Conservation (phyloP, 208 protist species). For the Strigomonas galati region DNA sequence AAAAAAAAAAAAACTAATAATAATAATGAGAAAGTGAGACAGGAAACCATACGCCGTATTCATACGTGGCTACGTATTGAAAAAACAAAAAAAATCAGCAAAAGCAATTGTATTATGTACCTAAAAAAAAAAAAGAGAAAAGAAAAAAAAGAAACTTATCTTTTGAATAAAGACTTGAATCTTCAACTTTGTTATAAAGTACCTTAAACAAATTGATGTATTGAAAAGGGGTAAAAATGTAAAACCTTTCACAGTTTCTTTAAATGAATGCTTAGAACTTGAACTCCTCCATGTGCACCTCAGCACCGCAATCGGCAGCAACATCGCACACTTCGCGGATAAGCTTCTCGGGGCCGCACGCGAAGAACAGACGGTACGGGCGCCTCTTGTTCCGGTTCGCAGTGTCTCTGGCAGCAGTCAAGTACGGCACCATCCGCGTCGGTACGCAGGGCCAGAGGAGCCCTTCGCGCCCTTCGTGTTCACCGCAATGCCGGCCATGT, state of each 20-base stretch:
- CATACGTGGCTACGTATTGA: not conserved
- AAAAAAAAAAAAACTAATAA: slow-evolving; percentile 8
- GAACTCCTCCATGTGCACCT: slow-evolving; percentile 3
- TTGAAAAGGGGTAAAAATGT: not conserved
- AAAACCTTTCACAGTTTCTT: not conserved
- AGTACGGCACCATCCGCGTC: not conserved
- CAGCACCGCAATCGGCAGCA: not conserved
- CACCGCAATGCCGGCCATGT: too few species aligned
- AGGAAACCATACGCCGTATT: slow-evolving; percentile 4
- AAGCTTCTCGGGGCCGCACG: slow-evolving; percentile 2
- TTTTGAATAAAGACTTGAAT: not conserved
- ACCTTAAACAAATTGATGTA: not conserved
- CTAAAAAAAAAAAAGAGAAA: not conserved
- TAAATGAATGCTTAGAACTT: not conserved
- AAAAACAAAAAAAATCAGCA: slow-evolving; percentile 18
- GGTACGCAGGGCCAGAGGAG: not conserved
- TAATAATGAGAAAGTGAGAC: not conserved
- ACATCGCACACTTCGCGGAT: not conserved
- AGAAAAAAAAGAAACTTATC: not conserved
- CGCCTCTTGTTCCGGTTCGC: not conserved
- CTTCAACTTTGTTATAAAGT: not conserved
- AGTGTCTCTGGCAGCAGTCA: not conserved
- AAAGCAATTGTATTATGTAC: not conserved
- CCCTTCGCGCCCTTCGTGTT: not conserved
- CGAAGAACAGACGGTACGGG: not conserved